Evolutionary conservation across 345 rosid genomes (phyloP).

Genomic region (Moricandia arvensis): DNA sequence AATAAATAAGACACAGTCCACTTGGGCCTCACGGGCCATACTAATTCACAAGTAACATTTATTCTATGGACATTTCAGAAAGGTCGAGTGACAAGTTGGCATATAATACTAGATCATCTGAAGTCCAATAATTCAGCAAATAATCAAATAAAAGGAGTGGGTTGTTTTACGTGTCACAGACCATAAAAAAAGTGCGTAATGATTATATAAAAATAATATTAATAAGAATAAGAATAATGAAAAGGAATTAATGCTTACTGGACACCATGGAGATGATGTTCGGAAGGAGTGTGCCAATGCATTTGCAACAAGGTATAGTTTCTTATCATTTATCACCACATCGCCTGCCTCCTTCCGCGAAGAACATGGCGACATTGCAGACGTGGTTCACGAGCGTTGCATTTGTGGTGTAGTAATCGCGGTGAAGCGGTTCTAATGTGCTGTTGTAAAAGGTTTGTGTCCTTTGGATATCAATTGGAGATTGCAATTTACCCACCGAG

Average conservation of each 20-base stretch:
- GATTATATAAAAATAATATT: background rate
- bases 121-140: background rate
- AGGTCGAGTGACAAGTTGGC: background rate
- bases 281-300: conserved; percentile 91
- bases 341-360: conserved; percentile 38
- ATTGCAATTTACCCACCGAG: conserved; percentile 54
- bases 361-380: conserved; percentile 41
- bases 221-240: background rate
- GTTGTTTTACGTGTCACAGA: background rate
- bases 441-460: conserved; percentile 21
- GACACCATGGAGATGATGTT: conserved; percentile 63
- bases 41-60: background rate
- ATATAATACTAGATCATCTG: conserved; percentile 10
- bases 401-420: conserved; percentile 43
- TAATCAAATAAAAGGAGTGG: background rate
- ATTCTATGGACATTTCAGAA: background rate
- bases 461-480: conserved; percentile 63
- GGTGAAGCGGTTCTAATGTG: conserved; percentile 36
- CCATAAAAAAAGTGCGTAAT: background rate
- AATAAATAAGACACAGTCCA: background rate
- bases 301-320: conserved; percentile 49
- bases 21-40: conserved; percentile 15
- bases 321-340: conserved; percentile 46
- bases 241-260: conserved; percentile 34
- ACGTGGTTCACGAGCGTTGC: conserved; percentile 57